Evolutionary conservation across 1,284 basidiomycete species (phyloP).

Genomic region (Apiotrichum akiyoshidainum): DNA sequence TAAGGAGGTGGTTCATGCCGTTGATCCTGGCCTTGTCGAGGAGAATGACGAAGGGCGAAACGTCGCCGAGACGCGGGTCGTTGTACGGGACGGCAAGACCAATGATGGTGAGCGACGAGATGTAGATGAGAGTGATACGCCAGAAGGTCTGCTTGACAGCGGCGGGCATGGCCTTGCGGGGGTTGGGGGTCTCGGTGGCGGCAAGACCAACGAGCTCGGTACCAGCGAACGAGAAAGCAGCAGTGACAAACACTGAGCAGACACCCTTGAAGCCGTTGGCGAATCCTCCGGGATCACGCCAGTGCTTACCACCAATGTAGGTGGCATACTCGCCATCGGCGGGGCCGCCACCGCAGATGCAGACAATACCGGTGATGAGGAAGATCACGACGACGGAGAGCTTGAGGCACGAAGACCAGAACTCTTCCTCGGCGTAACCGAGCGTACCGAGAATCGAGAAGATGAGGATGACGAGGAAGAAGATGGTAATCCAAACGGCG

Average conservation of each 20-base stretch:
- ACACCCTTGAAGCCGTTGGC: constrained; percentile 53
- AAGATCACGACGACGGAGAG: constrained; percentile 50
- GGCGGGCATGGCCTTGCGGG: constrained; percentile 14
- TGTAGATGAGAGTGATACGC: constrained; percentile 55
- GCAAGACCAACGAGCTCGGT: constrained; percentile 81
- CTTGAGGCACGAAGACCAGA: constrained; percentile 49
- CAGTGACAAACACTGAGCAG: constrained; percentile 47
- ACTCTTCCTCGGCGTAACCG: constrained; percentile 50
- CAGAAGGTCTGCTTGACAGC: constrained; percentile 51
- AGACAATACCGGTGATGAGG: constrained; percentile 44
- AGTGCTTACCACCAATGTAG: constrained; percentile 39
- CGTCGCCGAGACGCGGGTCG: constrained; percentile 43
- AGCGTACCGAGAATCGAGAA: constrained; percentile 38
- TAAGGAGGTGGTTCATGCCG: constrained; percentile 53
- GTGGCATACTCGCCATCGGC: constrained; percentile 27
- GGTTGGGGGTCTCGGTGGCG: constrained; percentile 31
- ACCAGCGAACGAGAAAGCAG: constrained; percentile 75
- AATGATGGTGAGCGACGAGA: constrained; percentile 54
- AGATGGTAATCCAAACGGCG: constrained; percentile 50
- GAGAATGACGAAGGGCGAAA: constrained; percentile 56
- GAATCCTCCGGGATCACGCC: constrained; percentile 46
- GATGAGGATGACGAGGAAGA: constrained; percentile 36
- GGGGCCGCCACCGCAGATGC: constrained; percentile 45
- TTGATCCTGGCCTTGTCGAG: constrained; percentile 49
- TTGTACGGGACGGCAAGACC: constrained; percentile 52